Evolutionary conservation across 179 eudicot genomes (phyloP).

Genomic region (Silene noctiflora): DNA sequence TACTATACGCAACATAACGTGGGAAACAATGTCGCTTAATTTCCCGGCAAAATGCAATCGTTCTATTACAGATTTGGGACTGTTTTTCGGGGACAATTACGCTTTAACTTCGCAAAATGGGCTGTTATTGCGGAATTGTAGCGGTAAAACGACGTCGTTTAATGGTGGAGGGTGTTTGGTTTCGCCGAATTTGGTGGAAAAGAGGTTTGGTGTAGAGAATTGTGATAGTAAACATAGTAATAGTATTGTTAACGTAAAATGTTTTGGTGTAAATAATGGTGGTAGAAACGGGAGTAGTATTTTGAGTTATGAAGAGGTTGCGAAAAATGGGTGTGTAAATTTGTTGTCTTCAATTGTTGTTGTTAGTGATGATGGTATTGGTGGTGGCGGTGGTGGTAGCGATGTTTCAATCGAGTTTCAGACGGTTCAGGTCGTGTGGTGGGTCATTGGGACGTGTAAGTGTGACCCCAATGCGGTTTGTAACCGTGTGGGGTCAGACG

Average conservation of each 20-base stretch:
- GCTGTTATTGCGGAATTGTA: conserved; percentile 43
- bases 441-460: conserved; percentile 48
- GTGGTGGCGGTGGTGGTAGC: background rate
- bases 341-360: conserved; percentile 50
- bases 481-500: conserved; percentile 23
- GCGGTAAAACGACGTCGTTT: background rate
- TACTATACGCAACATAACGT: conserved; percentile 44
- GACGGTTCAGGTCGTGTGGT: conserved; percentile 61
- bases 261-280: conserved; percentile 30
- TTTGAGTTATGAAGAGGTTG: conserved; percentile 29
- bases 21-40: conserved; percentile 31
- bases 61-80: conserved; percentile 16
- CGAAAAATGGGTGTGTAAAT: conserved; percentile 26
- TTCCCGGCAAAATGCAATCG: conserved; percentile 56
- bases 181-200: conserved; percentile 27
- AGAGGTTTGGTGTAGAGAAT: conserved; percentile 21
- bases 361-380: background rate
- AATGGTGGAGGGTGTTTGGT: conserved; percentile 35
- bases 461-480: conserved; percentile 48
- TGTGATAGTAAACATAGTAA: background rate
- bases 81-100: conserved; percentile 35
- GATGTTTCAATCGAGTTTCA: conserved; percentile 43
- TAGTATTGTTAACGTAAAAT: conserved; percentile 28
- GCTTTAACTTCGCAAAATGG: conserved; percentile 43
- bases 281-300: conserved; percentile 15